Evolutionary conservation across 2,329 filamentous ascomycete genomes (phyloP).

Genomic region (Xylariales sp.): DNA sequence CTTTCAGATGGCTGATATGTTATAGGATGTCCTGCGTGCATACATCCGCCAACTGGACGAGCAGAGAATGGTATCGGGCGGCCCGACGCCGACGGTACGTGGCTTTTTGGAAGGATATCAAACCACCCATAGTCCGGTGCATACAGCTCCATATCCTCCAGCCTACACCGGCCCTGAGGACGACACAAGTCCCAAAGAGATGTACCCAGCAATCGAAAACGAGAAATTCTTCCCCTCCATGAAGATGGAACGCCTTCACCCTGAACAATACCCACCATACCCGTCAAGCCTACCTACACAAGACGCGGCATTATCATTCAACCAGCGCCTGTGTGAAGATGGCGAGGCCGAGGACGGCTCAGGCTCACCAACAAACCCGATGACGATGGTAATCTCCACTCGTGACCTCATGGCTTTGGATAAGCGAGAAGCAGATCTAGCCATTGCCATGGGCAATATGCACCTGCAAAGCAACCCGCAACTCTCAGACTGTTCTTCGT

Average conservation of each 20-base stretch:
- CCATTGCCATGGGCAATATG: conserved; percentile 35
- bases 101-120: conserved; percentile 42
- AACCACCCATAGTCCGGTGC: conserved; percentile 23
- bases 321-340: conserved; percentile 31
- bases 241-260: conserved; percentile 31
- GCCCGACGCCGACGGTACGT: conserved; percentile 44
- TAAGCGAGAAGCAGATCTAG: conserved; percentile 32
- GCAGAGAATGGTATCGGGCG: conserved; percentile 36
- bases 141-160: conserved; percentile 21
- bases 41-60: conserved; percentile 58
- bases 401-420: conserved; percentile 48
- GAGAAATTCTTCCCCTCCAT: conserved; percentile 37
- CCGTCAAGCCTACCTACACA: conserved; percentile 14
- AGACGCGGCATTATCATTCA: conserved; percentile 25
- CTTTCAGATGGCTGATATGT: conserved; percentile 12
- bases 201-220: conserved; percentile 29
- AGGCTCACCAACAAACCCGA: conserved; percentile 26
- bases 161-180: conserved; percentile 14
- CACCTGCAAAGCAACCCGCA: conserved; percentile 36
- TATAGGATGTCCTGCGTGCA: conserved; percentile 53
- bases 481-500: conserved; percentile 23
- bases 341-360: conserved; percentile 27
- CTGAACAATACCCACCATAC: conserved; percentile 21
- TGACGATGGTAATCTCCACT: conserved; percentile 47
- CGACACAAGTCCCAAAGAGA: conserved; percentile 28